Percentiles rank a stretch among this genome's conserved stretches.
Conservation (phyloP, 139 green algal genomes). For the Trebouxia sp. region DNA sequence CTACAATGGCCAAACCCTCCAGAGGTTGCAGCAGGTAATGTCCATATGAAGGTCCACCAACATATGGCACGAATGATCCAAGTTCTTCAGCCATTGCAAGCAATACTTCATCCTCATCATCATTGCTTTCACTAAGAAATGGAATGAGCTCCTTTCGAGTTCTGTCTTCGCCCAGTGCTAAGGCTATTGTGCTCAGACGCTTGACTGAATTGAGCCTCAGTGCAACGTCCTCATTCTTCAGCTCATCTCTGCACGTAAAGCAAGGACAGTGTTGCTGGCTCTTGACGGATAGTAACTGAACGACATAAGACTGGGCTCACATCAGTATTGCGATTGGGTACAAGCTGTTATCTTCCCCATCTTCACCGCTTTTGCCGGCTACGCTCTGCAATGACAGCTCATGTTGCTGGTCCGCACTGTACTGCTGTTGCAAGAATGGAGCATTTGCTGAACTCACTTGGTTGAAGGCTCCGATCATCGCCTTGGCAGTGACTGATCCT, state of each 20-base stretch:
- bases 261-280: neutral
- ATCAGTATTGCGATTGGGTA: slow-evolving; percentile 91
- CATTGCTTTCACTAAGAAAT: slow-evolving; percentile 93
- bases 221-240: slow-evolving; percentile 94
- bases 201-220: slow-evolving; percentile 92
- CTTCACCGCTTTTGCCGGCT: slow-evolving; percentile 10
- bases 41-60: slow-evolving; percentile 83
- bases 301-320: slow-evolving; percentile 44
- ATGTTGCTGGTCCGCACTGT: neutral
- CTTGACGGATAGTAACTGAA: neutral
- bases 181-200: slow-evolving; percentile 89
- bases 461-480: slow-evolving; percentile 25
- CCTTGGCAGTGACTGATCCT: neutral
- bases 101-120: slow-evolving; percentile 99
- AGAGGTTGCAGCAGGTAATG: slow-evolving; percentile 87
- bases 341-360: slow-evolving; percentile 57
- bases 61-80: slow-evolving; percentile 91
- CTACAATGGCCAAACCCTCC: slow-evolving; percentile 91
- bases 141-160: slow-evolving; percentile 96
- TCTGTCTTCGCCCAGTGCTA: slow-evolving; percentile 92
- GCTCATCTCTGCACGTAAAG: slow-evolving; percentile 75
- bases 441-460: neutral
- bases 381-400: neutral
- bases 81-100: slow-evolving; percentile 96
- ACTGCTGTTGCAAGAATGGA: neutral